Conservation (phyloP, 1,139 yeast species). For the Taphrina flavorubra region DNA sequence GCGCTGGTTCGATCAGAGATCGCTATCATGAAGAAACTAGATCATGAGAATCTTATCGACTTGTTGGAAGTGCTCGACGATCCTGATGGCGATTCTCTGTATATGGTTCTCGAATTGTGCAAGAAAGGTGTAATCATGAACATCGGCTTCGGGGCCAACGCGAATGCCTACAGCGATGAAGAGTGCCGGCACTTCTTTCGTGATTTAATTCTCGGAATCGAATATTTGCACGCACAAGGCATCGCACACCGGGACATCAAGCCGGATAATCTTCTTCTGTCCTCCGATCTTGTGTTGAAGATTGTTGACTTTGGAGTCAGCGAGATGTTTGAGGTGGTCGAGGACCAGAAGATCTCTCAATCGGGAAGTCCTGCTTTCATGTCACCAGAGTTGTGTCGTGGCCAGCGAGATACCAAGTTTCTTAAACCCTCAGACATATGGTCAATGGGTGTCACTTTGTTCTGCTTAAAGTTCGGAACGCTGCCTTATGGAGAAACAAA, state of each 20-base stretch:
- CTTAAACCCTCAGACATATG: slow-evolving; percentile 77
- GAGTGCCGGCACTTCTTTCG: slow-evolving; percentile 62
- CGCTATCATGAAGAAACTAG: slow-evolving; percentile 76
- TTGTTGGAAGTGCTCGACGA: slow-evolving; percentile 81
- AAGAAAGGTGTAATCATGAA: slow-evolving; percentile 56
- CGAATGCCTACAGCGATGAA: slow-evolving; percentile 54
- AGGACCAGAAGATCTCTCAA: slow-evolving; percentile 58
- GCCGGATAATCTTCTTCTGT: slow-evolving; percentile 84
- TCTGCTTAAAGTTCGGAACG: slow-evolving; percentile 52
- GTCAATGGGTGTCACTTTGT: slow-evolving; percentile 75
- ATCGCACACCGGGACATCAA: slow-evolving; percentile 94
- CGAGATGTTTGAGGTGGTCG: slow-evolving; percentile 65
- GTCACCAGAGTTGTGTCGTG: slow-evolving; percentile 64
- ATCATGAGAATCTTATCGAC: slow-evolving; percentile 80
- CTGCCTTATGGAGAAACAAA: slow-evolving; percentile 54
- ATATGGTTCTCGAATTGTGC: slow-evolving; percentile 79
- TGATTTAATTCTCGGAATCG: slow-evolving; percentile 86
- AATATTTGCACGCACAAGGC: slow-evolving; percentile 89
- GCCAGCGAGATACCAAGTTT: slow-evolving; percentile 56
- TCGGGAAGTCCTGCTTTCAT: slow-evolving; percentile 86
- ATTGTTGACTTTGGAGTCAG: slow-evolving; percentile 96
- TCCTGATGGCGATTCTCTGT: slow-evolving; percentile 69
- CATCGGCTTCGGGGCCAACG: slow-evolving; percentile 61
- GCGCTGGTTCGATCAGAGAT: slow-evolving; percentile 72
- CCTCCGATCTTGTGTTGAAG: slow-evolving; percentile 76